These are phyloP conservation scores for Leccinum disarticulatum DNA, from an alignment of 768 basidiomycete genomes.

Conservation along the genomic window DNA sequence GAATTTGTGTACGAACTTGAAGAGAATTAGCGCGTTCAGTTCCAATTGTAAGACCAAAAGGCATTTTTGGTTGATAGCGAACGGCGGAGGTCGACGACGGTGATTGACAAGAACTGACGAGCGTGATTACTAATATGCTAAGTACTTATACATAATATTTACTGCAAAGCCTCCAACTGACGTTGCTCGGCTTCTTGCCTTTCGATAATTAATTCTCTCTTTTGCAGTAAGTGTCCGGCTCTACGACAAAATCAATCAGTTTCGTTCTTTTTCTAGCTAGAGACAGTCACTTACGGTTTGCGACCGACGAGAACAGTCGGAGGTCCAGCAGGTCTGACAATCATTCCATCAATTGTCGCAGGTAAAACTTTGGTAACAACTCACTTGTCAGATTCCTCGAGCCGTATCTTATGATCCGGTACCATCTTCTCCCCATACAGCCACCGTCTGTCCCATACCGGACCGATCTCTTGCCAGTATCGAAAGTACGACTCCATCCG, in stretches of 20 bases:
- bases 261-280: not conserved
- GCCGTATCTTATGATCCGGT: not conserved
- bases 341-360: not conserved
- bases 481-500: slow-evolving; percentile 29
- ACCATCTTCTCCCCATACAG: slow-evolving; percentile 17
- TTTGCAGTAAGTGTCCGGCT: slow-evolving; percentile 6
- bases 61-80: slow-evolving; percentile 41
- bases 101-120: slow-evolving; percentile 26
- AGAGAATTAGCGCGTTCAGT: slow-evolving; percentile 73
- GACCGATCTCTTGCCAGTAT: slow-evolving; percentile 28
- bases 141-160: slow-evolving; percentile 8
- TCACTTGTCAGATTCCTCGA: slow-evolving; percentile 4
- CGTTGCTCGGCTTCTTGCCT: slow-evolving; percentile 17
- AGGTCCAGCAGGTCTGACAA: slow-evolving; percentile 11
- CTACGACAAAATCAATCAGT: not conserved
- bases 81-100: slow-evolving; percentile 25
- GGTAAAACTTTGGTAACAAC: not conserved
- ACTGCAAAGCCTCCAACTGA: slow-evolving; percentile 5
- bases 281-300: slow-evolving; percentile 3
- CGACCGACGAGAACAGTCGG: not conserved
- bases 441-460: slow-evolving; percentile 28
- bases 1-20: slow-evolving; percentile 68
- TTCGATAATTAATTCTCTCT: slow-evolving; percentile 9
- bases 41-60: slow-evolving; percentile 75
- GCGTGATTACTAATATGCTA: slow-evolving; percentile 29